phyloP scores from a whole-genome alignment of 352 stramenopile species.

The Thalassiosira mediterranea region DNA sequence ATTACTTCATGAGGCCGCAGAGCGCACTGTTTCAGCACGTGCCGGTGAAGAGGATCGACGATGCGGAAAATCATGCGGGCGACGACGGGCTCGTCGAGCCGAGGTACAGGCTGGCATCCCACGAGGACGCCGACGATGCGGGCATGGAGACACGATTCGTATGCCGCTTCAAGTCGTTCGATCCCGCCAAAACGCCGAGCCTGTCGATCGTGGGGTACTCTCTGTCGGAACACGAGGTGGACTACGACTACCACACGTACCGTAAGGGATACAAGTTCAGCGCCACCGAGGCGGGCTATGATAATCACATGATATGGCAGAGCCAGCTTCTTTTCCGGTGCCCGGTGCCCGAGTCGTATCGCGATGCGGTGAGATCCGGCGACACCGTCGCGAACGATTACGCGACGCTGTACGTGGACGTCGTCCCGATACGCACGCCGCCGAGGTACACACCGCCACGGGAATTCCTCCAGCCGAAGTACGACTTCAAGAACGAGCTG shows the following conservation, averaged over 20 bases:
- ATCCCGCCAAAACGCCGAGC: constrained; percentile 26
- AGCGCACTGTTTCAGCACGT: constrained; percentile 82
- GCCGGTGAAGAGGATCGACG: constrained; percentile 59
- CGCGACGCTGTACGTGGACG: constrained; percentile 75
- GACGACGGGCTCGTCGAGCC: constrained; percentile 32
- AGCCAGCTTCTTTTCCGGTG: constrained; percentile 82
- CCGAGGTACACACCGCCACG: constrained; percentile 66
- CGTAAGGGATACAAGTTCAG: constrained; percentile 65
- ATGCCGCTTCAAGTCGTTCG: constrained; percentile 75
- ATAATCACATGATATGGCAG: constrained; percentile 78
- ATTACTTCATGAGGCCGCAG: constrained; percentile 71
- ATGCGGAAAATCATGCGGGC: constrained; percentile 18
- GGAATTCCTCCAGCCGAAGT: constrained; percentile 64
- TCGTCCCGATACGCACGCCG: constrained; percentile 79
- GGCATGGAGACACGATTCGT: constrained; percentile 82
- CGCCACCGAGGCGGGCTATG: constrained; percentile 62
- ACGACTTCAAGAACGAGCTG: constrained; percentile 35
- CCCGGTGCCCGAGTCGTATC: constrained; percentile 65
- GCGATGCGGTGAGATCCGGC: constrained; percentile 55
- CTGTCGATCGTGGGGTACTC: constrained; percentile 71
- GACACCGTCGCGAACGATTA: constrained; percentile 69
- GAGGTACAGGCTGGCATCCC: constrained; percentile 70
- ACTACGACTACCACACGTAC: constrained; percentile 79
- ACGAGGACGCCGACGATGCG: constrained; percentile 77
- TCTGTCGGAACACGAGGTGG: constrained; percentile 68